Percentiles rank a stretch among this genome's conserved stretches.
Conservation (phyloP, 2,329 filamentous ascomycete species). For the Aspergillus niger region DNA sequence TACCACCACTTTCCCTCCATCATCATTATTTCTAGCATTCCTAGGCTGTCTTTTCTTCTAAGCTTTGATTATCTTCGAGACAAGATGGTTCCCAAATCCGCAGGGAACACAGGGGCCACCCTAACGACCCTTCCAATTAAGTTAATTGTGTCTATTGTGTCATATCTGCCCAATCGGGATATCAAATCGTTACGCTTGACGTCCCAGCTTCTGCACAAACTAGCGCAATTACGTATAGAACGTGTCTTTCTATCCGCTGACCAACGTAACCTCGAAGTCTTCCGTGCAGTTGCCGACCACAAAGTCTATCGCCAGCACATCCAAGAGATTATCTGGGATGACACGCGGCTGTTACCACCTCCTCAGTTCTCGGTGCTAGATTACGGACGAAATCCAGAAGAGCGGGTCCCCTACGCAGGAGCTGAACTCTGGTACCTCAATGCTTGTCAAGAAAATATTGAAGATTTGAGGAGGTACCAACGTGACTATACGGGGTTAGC, state of each 20-base stretch:
- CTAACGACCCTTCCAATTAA: neutral
- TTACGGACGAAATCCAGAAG: neutral
- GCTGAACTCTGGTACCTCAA: slow-evolving; percentile 20
- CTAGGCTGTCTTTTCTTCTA: too few relatives aligned
- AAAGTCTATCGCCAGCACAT: slow-evolving; percentile 34
- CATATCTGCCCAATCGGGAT: slow-evolving; percentile 27
- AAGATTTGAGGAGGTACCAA: slow-evolving; percentile 16
- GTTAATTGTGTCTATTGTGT: neutral
- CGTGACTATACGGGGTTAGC: neutral
- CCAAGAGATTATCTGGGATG: slow-evolving; percentile 44
- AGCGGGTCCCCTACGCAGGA: neutral
- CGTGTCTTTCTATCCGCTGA: slow-evolving; percentile 48
- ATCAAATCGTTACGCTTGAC: slow-evolving; percentile 32
- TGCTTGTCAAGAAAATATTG: slow-evolving; percentile 17
- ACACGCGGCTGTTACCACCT: slow-evolving; percentile 15
- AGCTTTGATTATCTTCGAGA: too few relatives aligned
- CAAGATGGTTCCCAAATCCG: too few relatives aligned
- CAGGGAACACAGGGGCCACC: neutral
- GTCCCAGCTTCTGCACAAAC: slow-evolving; percentile 17
- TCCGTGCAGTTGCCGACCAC: slow-evolving; percentile 41
- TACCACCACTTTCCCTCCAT: too few relatives aligned
- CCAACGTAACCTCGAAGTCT: slow-evolving; percentile 41
- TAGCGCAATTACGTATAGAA: slow-evolving; percentile 29
- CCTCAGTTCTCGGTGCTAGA: neutral
- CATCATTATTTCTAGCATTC: too few relatives aligned